phyloP scores from a whole-genome alignment of 768 basidiomycete species.

The Panaeolus cyanescens region DNA sequence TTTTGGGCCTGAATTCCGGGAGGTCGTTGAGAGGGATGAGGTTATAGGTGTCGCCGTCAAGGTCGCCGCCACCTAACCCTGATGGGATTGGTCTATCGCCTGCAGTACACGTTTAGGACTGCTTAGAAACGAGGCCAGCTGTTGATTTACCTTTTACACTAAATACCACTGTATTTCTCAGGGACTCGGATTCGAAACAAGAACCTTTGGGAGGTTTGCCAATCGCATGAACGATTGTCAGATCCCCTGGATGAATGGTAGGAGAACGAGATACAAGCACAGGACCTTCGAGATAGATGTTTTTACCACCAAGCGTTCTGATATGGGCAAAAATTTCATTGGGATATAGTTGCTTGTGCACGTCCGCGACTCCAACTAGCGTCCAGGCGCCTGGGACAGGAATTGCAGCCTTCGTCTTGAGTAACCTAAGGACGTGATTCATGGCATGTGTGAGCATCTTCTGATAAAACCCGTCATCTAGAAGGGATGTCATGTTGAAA shows the following conservation, averaged over 20 bases:
- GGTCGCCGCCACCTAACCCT: slow-evolving; percentile 67
- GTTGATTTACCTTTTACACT: slow-evolving; percentile 48
- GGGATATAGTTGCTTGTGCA: slow-evolving; percentile 51
- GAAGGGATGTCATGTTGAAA: slow-evolving; percentile 27
- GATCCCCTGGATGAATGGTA: slow-evolving; percentile 69
- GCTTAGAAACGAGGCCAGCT: not conserved
- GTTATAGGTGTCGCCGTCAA: slow-evolving; percentile 68
- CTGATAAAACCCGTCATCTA: slow-evolving; percentile 47
- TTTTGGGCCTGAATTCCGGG: slow-evolving; percentile 33
- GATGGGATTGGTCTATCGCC: slow-evolving; percentile 64
- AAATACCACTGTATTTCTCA: slow-evolving; percentile 67
- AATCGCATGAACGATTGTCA: slow-evolving; percentile 59
- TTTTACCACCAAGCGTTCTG: slow-evolving; percentile 37
- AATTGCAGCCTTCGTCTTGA: slow-evolving; percentile 70
- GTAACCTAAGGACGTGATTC: slow-evolving; percentile 61
- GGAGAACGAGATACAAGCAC: slow-evolving; percentile 65
- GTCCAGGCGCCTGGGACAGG: slow-evolving; percentile 66
- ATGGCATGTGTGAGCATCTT: slow-evolving; percentile 54
- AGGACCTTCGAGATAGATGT: slow-evolving; percentile 52
- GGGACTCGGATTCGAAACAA: slow-evolving; percentile 50
- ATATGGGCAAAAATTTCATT: slow-evolving; percentile 66
- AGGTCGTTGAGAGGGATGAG: slow-evolving; percentile 43
- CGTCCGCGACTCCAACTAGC: slow-evolving; percentile 73
- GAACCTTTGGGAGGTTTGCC: slow-evolving; percentile 57
- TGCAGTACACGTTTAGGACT: slow-evolving; percentile 19